A percentile compares a stretch with the other conserved stretches of the same genome.
Evolutionary conservation across 2,329 filamentous ascomycete species (phyloP).

Genomic region (Gremmenia infestans): DNA sequence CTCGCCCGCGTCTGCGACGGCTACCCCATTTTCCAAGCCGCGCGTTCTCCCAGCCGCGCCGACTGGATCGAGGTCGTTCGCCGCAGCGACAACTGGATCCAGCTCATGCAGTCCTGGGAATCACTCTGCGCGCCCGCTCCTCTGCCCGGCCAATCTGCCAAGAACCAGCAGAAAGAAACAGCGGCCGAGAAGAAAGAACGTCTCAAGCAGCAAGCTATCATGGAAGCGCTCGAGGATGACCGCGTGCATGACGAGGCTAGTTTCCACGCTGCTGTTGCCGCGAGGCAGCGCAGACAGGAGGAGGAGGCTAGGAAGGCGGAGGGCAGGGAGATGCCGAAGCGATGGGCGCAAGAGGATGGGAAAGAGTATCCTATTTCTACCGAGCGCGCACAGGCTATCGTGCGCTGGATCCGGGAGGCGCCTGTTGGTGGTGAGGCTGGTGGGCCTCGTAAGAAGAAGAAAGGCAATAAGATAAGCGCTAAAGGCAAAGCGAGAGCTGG

Average conservation of each 20-base stretch:
- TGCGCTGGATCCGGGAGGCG: slow-evolving; percentile 63
- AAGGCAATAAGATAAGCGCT: slow-evolving; percentile 26
- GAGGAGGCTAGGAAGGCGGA: slow-evolving; percentile 38
- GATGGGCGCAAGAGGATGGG: slow-evolving; percentile 60
- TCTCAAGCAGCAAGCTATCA: slow-evolving; percentile 59
- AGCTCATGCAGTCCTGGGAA: slow-evolving; percentile 63
- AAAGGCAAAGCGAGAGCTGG: slow-evolving; percentile 18
- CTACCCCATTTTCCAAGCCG: slow-evolving; percentile 73
- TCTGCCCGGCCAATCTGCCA: slow-evolving; percentile 37
- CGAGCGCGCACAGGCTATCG: slow-evolving; percentile 63
- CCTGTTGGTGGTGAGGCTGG: slow-evolving; percentile 34
- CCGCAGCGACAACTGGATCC: slow-evolving; percentile 64
- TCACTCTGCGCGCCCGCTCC: slow-evolving; percentile 59
- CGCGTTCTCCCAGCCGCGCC: slow-evolving; percentile 64
- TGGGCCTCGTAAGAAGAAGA: slow-evolving; percentile 36
- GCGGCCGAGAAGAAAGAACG: slow-evolving; percentile 53
- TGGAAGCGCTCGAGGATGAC: slow-evolving; percentile 64
- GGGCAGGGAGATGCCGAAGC: slow-evolving; percentile 37
- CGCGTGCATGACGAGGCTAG: slow-evolving; percentile 61
- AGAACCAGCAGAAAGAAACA: slow-evolving; percentile 37
- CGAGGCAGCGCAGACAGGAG: slow-evolving; percentile 53
- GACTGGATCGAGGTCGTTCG: slow-evolving; percentile 78
- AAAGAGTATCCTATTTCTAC: slow-evolving; percentile 67
- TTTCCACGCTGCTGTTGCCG: slow-evolving; percentile 58
- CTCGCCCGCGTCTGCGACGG: slow-evolving; percentile 70